Percentiles rank a stretch among this genome's conserved stretches.
These are phyloP conservation scores for Solanum neorickii DNA, from an alignment of 257 asterid species.

Conservation along the genomic window DNA sequence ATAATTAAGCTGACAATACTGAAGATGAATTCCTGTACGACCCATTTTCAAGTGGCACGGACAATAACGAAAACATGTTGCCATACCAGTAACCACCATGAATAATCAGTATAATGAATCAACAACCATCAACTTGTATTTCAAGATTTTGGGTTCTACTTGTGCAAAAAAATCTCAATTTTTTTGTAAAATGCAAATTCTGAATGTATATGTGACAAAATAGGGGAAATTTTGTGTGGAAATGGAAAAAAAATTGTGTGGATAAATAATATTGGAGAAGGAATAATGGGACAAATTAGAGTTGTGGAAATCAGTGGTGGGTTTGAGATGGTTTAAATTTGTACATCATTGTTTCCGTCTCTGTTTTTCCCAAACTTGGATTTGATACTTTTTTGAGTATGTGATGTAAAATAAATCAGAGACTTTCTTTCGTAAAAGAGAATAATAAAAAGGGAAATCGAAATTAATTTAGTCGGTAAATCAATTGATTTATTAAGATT, in stretches of 20 bases:
- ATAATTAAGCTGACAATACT: conserved; percentile 26
- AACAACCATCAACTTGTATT: not conserved
- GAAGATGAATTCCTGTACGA: conserved; percentile 29
- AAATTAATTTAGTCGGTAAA: accelerated
- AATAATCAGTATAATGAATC: not conserved
- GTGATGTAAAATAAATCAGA: not conserved
- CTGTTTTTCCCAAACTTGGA: not conserved
- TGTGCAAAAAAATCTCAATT: not conserved
- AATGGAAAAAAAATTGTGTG: not conserved
- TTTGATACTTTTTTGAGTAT: not conserved
- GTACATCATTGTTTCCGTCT: not conserved
- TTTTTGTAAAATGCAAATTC: not conserved
- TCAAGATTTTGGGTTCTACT: not conserved
- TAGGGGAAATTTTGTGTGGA: not conserved
- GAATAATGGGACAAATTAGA: not conserved
- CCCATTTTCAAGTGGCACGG: conserved; percentile 36
- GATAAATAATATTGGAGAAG: not conserved
- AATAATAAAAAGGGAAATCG: too few species aligned
- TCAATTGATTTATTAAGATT: accelerated
- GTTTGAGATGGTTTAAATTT: not conserved
- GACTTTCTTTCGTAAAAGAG: too few species aligned
- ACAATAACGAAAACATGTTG: conserved; percentile 16
- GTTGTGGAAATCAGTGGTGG: not conserved
- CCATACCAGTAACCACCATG: conserved; percentile 26
- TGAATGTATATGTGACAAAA: not conserved